Evolutionary conservation across 2,329 filamentous ascomycete genomes (phyloP).

Genomic region (Madurella fahalii): DNA sequence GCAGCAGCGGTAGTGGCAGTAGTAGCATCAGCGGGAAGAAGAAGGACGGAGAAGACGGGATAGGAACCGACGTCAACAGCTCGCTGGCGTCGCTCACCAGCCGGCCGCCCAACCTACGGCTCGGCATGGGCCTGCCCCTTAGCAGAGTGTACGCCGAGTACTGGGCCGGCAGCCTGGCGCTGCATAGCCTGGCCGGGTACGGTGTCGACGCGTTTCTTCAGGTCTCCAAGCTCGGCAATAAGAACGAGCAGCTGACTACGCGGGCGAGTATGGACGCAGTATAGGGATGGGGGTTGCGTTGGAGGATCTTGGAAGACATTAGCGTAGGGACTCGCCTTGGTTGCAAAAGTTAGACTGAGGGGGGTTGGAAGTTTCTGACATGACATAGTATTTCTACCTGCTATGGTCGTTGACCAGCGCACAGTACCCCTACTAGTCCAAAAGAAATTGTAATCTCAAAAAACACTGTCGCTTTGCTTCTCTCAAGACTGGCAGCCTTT

Average conservation of each 20-base stretch:
- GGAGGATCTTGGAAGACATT: neutral
- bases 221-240: constrained; percentile 94
- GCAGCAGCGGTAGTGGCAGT: constrained; percentile 8
- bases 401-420: too few species aligned
- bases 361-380: neutral
- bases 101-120: constrained; percentile 76
- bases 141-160: constrained; percentile 96
- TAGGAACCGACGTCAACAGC: constrained; percentile 33
- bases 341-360: neutral
- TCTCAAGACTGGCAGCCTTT: constrained; percentile 29
- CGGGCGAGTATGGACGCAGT: constrained; percentile 74
- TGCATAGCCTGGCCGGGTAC: constrained; percentile 93
- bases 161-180: constrained; percentile 87
- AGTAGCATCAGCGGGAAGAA: constrained; percentile 22
- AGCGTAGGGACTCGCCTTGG: neutral
- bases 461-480: neutral
- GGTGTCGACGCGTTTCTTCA: constrained; percentile 94
- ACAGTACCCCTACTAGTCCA: too few species aligned
- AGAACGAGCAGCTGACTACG: constrained; percentile 88
- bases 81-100: constrained; percentile 78
- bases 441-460: too few species aligned
- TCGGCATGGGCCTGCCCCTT: constrained; percentile 91
- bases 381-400: neutral
- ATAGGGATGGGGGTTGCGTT: constrained; percentile 34
- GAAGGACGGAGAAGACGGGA: neutral